A percentile compares a stretch with the other conserved stretches of the same genome.
phyloP scores from a whole-genome alignment of 805 yeast species.

The Cyberlindnera mississippiensis region DNA sequence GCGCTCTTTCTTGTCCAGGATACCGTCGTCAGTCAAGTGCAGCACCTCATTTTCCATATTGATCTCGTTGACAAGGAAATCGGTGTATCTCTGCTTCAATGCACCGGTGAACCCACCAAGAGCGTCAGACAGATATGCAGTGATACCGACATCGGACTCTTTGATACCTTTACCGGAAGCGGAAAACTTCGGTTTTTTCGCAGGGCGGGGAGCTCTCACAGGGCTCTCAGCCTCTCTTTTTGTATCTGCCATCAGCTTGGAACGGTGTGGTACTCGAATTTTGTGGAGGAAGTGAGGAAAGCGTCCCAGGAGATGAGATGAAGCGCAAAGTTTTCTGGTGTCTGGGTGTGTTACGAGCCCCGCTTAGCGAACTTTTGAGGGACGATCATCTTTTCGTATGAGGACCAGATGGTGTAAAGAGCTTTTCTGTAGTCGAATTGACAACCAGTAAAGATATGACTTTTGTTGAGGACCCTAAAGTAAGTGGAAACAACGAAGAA shows the following conservation, averaged over 20 bases:
- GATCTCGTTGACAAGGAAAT: slow-evolving; percentile 90
- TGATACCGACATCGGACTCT: slow-evolving; percentile 86
- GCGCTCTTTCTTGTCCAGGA: slow-evolving; percentile 47
- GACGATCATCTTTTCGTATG: not conserved
- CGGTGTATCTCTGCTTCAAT: slow-evolving; percentile 87
- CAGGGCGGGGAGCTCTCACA: slow-evolving; percentile 12
- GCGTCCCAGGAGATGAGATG: slow-evolving; percentile 6
- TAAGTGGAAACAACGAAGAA: slow-evolving; percentile 1
- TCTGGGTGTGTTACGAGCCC: slow-evolving; percentile 5
- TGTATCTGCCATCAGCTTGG: slow-evolving; percentile 11
- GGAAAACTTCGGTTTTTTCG: slow-evolving; percentile 22
- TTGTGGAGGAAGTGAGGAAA: too few species aligned
- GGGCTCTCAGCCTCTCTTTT: slow-evolving; percentile 25
- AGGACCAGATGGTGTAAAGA: not conserved
- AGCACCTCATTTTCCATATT: slow-evolving; percentile 64
- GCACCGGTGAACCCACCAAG: slow-evolving; percentile 69
- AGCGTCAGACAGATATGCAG: slow-evolving; percentile 54
- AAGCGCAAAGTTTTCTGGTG: slow-evolving; percentile 15
- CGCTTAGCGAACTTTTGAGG: not conserved
- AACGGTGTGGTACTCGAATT: not conserved
- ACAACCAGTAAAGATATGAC: slow-evolving; percentile 13
- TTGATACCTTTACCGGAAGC: slow-evolving; percentile 40
- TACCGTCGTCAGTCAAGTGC: slow-evolving; percentile 72
- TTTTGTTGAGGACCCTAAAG: slow-evolving; percentile 12
- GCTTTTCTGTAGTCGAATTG: too few species aligned